A percentile compares a stretch with the other conserved stretches of the same genome.
These are phyloP conservation scores for Saccharomyces hybrid DNA, from an alignment of 1,139 yeast genomes.

Conservation along the genomic window DNA sequence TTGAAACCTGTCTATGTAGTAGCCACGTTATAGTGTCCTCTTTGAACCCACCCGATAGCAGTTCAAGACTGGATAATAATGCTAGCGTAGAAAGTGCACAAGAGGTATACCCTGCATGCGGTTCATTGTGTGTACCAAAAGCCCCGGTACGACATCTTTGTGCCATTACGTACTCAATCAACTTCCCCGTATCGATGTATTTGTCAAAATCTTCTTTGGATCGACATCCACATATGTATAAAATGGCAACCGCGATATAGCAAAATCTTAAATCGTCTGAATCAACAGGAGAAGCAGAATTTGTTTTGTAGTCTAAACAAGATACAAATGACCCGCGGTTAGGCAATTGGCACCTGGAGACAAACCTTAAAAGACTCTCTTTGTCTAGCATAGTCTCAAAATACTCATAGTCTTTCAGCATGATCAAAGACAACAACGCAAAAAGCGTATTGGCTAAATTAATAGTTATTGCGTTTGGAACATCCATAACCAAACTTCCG, in stretches of 20 bases:
- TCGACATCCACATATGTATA: slow-evolving; percentile 42
- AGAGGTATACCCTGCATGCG: slow-evolving; percentile 84
- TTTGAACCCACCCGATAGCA: slow-evolving; percentile 15
- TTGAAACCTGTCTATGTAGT: slow-evolving; percentile 51
- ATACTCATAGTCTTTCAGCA: slow-evolving; percentile 16
- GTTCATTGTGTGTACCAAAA: slow-evolving; percentile 51
- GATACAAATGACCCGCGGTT: slow-evolving; percentile 52
- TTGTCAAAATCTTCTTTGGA: slow-evolving; percentile 16
- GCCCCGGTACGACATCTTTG: slow-evolving; percentile 52
- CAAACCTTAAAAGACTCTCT: slow-evolving; percentile 15
- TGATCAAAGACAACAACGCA: slow-evolving; percentile 18
- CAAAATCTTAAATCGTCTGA: slow-evolving; percentile 69
- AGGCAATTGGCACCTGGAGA: slow-evolving; percentile 21
- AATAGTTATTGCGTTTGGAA: slow-evolving; percentile 14
- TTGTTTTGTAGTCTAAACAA: slow-evolving; percentile 35
- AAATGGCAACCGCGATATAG: slow-evolving; percentile 64
- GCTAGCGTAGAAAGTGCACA: slow-evolving; percentile 69
- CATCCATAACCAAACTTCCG: slow-evolving; percentile 16
- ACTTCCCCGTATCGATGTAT: slow-evolving; percentile 40
- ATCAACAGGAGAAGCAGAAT: slow-evolving; percentile 40
- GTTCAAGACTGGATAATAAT: slow-evolving; percentile 35
- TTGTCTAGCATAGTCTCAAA: slow-evolving; percentile 10
- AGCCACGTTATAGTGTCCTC: slow-evolving; percentile 49
- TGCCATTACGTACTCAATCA: too few relatives aligned
- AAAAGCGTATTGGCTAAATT: slow-evolving; percentile 30